Percentiles rank a stretch among this genome's conserved stretches.
phyloP scores from a whole-genome alignment of 208 protist species.

The Crithidia expoeki region DNA sequence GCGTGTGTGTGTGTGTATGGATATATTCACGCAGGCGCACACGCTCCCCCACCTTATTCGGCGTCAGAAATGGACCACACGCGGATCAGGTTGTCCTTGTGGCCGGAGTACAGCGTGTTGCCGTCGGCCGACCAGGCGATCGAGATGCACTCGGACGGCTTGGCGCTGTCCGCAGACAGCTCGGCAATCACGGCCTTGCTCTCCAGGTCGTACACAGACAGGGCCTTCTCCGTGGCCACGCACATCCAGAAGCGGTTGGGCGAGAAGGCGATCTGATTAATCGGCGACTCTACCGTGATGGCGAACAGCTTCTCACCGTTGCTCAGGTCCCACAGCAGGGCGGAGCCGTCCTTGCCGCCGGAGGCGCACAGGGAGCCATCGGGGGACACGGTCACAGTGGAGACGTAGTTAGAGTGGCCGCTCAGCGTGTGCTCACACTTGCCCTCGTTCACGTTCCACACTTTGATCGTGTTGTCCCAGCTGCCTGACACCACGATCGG shows the following conservation, averaged over 20 bases:
- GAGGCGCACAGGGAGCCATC: conserved; percentile 99
- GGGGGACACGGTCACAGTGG: conserved; percentile 98
- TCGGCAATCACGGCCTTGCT: conserved; percentile 95
- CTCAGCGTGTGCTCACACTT: conserved; percentile 94
- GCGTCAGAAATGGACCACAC: conserved; percentile 92
- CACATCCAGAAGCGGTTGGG: conserved; percentile 99
- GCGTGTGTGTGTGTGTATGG: too few species aligned
- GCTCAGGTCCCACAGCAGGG: conserved; percentile 98
- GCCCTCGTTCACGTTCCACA: conserved; percentile 97
- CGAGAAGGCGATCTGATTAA: conserved; percentile 97
- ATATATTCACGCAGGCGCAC: too few species aligned
- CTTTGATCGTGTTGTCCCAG: conserved; percentile 98
- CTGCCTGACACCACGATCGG: conserved; percentile 97
- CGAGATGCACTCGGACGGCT: conserved; percentile 91
- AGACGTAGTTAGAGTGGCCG: conserved; percentile 98
- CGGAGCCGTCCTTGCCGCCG: conserved; percentile 98
- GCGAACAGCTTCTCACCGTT: conserved; percentile 97
- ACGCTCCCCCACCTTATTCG: conserved; percentile 20
- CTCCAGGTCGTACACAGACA: conserved; percentile 98
- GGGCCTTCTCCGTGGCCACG: conserved; percentile 94
- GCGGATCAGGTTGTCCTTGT: conserved; percentile 98
- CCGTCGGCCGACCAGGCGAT: conserved; percentile 98
- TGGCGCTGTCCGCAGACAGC: conserved; percentile 82
- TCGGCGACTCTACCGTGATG: conserved; percentile 91
- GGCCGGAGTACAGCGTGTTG: conserved; percentile 97